Percentiles rank a stretch among this genome's conserved stretches.
Evolutionary conservation across 208 protist species (phyloP).

Genomic region (Crithidia expoeki): DNA sequence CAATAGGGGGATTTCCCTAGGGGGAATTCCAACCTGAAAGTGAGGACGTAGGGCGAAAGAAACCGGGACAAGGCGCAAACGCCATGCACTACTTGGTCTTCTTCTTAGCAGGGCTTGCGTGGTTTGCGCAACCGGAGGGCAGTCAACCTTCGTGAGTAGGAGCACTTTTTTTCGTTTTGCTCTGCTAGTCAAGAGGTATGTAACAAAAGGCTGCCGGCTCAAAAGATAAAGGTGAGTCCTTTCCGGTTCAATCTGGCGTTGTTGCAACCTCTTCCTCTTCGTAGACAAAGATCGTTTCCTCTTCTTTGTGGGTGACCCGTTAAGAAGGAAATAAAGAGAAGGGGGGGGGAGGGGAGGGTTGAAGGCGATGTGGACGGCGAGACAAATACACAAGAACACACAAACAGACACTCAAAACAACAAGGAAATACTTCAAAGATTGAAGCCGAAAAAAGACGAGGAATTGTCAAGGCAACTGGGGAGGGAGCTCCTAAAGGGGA

Average conservation of each 20-base stretch:
- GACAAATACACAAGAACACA: not conserved
- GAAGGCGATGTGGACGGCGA: not conserved
- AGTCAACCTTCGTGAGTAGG: not conserved
- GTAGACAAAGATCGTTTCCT: not conserved
- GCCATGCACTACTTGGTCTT: not conserved
- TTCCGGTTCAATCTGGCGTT: not conserved
- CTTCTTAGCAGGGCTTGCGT: not conserved
- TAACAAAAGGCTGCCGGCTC: no score
- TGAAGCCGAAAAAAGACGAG: not conserved
- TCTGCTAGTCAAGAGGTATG: no score
- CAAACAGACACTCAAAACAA: not conserved
- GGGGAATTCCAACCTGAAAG: not conserved
- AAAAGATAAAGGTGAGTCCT: not conserved
- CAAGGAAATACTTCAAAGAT: not conserved
- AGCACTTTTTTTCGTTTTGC: no score
- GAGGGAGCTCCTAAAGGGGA: not conserved
- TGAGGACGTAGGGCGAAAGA: not conserved
- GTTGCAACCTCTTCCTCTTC: not conserved
- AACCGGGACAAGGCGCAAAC: not conserved
- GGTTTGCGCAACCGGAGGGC: not conserved
- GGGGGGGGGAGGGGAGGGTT: no score
- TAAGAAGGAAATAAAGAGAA: not conserved
- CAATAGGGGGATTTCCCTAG: not conserved
- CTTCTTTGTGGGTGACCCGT: conserved; percentile 4
- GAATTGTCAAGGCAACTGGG: not conserved